Evolutionary conservation across 2,329 filamentous ascomycete genomes (phyloP).

Genomic region (Colletotrichum simmondsii): DNA sequence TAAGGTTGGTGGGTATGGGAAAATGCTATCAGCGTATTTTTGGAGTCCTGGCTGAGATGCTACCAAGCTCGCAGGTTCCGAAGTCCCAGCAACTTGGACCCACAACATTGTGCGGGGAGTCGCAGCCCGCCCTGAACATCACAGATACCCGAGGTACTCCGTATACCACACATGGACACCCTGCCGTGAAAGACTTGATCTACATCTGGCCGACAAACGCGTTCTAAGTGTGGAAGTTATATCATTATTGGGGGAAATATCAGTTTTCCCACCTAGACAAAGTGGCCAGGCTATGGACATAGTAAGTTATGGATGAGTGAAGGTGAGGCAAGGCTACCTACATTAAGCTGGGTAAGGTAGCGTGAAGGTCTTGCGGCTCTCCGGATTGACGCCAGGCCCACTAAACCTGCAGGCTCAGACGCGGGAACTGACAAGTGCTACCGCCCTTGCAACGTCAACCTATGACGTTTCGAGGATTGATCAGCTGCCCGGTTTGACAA

Average conservation of each 20-base stretch:
- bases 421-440: not conserved
- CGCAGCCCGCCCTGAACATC: not conserved
- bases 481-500: slow-evolving; percentile 3
- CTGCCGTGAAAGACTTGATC: too few relatives aligned
- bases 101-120: not conserved
- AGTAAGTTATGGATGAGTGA: too few relatives aligned
- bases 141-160: not conserved
- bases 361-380: not conserved
- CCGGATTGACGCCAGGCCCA: not conserved
- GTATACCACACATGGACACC: too few relatives aligned
- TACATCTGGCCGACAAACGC: too few relatives aligned
- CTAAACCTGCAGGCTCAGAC: not conserved
- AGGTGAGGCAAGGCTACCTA: too few relatives aligned
- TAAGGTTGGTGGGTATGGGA: not conserved
- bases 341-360: too few relatives aligned
- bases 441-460: slow-evolving; percentile 6
- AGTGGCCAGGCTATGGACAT: too few relatives aligned
- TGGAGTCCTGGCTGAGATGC: not conserved
- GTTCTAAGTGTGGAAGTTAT: too few relatives aligned
- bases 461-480: slow-evolving; percentile 24
- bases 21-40: not conserved
- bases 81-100: not conserved
- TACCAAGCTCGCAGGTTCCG: not conserved
- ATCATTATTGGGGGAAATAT: too few relatives aligned
- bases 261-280: too few relatives aligned